Base-by-base conservation (phyloP, 116 monocot species). In the Zostera marina region DNA sequence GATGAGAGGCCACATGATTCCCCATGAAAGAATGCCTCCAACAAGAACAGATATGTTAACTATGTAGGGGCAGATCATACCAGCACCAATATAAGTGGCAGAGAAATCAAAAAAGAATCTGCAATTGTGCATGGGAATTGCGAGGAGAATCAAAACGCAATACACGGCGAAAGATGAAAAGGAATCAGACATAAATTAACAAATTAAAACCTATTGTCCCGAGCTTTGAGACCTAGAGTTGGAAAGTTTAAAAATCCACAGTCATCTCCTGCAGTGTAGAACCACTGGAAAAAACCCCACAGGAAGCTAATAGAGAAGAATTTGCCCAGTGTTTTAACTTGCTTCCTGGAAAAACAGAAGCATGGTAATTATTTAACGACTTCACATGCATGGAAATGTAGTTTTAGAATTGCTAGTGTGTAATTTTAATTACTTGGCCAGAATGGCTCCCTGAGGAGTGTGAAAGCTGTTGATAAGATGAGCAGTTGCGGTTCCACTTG, bases 241-340 rank as follows among this genome's bases (percentile, higher is more conserved):
- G 84, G 84, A 56, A 84, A 84, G 58, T 58, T 52, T 42, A 12
- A 17, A 63, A 84, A 84, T 21, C 84, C 84, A 45, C 84, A 84
- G 53, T 58, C 71, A 14, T 74, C 72, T 5, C 72, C 74, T 40
- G 77, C 70, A 13, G 70, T 77, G 55, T 56, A 84, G 64, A 84
- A 84, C 84, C 84, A 84, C 60, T 84, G 80, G 68, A 84, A 84
- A 17, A 80, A 71, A 3, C 76, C 71, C 84, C 84, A 84, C 9
- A 84, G 19, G 60, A 84, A 84, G 64, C 84, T 84, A 26, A 62
- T 45, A 7, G 54, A 67, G 41, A 84, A 80, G 60, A 64, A 79
- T 46, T 77, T 84, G 56, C 76, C 73, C 16, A 84, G 47, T 3
- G 52, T 9, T 9, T 52, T 74, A 11, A 84, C 80, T 60, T 84